Evolutionary conservation across 2,329 filamentous ascomycete species (phyloP).

Genomic region (Sphaerulina populicola): DNA sequence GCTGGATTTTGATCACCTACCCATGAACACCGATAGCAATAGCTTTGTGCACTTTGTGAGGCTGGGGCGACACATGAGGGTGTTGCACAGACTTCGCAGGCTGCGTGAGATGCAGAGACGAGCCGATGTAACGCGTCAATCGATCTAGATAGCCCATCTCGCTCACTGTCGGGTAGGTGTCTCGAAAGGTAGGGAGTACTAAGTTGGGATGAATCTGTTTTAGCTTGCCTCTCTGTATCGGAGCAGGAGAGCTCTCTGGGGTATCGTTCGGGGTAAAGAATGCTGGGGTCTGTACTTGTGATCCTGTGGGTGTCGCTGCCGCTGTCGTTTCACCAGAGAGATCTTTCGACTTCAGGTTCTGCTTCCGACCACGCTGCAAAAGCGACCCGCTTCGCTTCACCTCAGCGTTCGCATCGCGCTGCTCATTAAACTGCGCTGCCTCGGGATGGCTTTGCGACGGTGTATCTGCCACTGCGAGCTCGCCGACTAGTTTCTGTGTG

Average conservation of each 20-base stretch:
- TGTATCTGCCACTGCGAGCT: conserved; percentile 45
- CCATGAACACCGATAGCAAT: conserved; percentile 92
- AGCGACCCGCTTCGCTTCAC: conserved; percentile 21
- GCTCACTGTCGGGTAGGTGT: conserved; percentile 51
- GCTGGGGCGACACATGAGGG: conserved; percentile 59
- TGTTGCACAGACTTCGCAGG: conserved; percentile 53
- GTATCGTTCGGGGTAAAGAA: conserved; percentile 24
- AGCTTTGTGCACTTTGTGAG: conserved; percentile 68
- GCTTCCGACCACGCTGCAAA: conserved; percentile 22
- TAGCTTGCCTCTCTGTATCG: conserved; percentile 25
- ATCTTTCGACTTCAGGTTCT: conserved; percentile 20
- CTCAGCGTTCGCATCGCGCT: conserved; percentile 16
- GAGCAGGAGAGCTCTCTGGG: conserved; percentile 20
- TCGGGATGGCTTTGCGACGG: conserved; percentile 45
- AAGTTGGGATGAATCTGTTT: conserved; percentile 47
- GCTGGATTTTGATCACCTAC: too few relatives aligned
- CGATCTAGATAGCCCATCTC: conserved; percentile 40
- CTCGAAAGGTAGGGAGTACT: conserved; percentile 59
- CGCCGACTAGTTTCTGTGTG: conserved; percentile 49
- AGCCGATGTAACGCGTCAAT: conserved; percentile 33
- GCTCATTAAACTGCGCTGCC: conserved; percentile 43
- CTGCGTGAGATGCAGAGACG: conserved; percentile 28
- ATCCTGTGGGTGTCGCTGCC: conserved; percentile 19
- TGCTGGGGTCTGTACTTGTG: conserved; percentile 20
- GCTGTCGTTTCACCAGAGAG: conserved; percentile 19